Evolutionary conservation across 352 stramenopile species (phyloP).

Genomic region (Vaucheria bursata): DNA sequence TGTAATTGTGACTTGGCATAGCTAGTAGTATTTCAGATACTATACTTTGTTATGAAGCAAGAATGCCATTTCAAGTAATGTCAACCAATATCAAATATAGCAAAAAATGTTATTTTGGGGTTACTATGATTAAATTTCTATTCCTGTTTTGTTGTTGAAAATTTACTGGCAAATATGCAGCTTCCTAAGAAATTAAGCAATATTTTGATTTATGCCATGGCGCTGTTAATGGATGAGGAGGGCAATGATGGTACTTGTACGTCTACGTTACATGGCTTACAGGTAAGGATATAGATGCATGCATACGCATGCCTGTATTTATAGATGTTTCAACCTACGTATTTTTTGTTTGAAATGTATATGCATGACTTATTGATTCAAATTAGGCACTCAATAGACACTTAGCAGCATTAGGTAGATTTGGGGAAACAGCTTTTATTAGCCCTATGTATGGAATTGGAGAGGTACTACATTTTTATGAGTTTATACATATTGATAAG

Average conservation of each 20-base stretch:
- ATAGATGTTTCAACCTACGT: too few relatives aligned
- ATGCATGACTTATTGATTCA: background rate
- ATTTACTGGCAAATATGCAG: background rate
- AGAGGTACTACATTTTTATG: too few relatives aligned
- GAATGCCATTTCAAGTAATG: background rate
- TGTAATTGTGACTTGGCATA: too few relatives aligned
- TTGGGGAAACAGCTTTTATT: conserved; percentile 70
- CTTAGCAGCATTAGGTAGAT: conserved; percentile 59
- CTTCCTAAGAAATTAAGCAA: conserved; percentile 54
- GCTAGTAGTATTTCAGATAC: background rate
- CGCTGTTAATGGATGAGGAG: conserved; percentile 38
- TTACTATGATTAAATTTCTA: too few relatives aligned
- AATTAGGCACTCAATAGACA: conserved; percentile 19
- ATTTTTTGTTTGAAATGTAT: too few relatives aligned
- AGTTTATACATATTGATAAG: too few relatives aligned
- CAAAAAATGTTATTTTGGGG: too few relatives aligned
- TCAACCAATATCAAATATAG: too few relatives aligned
- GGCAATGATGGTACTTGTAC: background rate
- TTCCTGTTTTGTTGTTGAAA: background rate
- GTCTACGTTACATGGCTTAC: conserved; percentile 28
- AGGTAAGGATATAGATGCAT: too few relatives aligned
- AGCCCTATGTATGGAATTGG: conserved; percentile 68
- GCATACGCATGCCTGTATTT: too few relatives aligned
- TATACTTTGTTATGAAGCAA: background rate
- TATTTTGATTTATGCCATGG: conserved; percentile 72